Evolutionary conservation across 2,329 filamentous ascomycete genomes (phyloP).

Genomic region (Fusarium neocosmosporiellum): DNA sequence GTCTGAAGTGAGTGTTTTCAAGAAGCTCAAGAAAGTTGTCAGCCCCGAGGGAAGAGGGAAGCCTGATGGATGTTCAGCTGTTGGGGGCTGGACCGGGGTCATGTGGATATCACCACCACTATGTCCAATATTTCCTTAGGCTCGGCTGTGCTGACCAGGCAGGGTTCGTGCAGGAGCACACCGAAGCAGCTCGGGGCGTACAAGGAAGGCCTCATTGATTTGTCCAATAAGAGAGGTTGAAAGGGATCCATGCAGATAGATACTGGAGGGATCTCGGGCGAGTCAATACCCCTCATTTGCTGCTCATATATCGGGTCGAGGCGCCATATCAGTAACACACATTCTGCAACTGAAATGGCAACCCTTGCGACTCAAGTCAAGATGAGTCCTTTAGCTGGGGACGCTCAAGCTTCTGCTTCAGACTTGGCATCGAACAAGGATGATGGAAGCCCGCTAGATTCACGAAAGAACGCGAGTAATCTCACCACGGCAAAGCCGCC

Average conservation of each 20-base stretch:
- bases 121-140: too few species aligned
- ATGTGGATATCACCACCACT: not conserved
- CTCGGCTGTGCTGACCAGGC: too few species aligned
- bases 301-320: not conserved
- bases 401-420: not conserved
- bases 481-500: not conserved
- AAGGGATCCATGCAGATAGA: not conserved
- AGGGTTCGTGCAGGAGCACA: not conserved
- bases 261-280: not conserved
- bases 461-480: not conserved
- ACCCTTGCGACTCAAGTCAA: not conserved
- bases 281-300: not conserved
- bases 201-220: too few species aligned
- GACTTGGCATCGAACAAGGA: not conserved
- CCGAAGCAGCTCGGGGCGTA: too few species aligned
- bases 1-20: not conserved
- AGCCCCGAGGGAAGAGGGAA: not conserved
- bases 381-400: not conserved
- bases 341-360: not conserved
- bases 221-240: not conserved
- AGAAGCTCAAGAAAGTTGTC: not conserved
- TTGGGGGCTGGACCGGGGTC: not conserved
- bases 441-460: not conserved
- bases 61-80: not conserved
- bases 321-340: too few species aligned